Evolutionary conservation across 768 basidiomycete genomes (phyloP), one percentile per base, ranked within the genome.

Genomic region (Leucocoprinus leucothites): DNA sequence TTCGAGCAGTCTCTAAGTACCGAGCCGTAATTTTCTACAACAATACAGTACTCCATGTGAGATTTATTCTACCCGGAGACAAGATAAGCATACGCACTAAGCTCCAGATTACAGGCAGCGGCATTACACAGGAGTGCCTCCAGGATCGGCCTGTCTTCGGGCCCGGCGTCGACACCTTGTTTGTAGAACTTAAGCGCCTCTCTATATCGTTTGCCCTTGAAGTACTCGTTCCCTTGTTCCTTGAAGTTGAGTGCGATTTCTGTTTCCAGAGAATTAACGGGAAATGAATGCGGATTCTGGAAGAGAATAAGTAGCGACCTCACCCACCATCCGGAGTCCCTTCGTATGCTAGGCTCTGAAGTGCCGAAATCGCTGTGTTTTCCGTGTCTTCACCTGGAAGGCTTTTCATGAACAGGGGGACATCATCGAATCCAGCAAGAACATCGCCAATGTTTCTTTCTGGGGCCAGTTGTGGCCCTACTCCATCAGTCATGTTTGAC

Each of bases 171-270:
- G 22, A 98, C 63, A 1, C 89, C 96, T 67, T 95, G 91, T 0
- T 87, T 85, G 68, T 98, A 99, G 68, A 98, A 97, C 0, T 85
- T 83, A 7, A 87, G 57, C 0, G 97, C 97, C 67, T 98, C 94
- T 35, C 91, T 82, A 68, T 82, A 89, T 41, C 91, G 82, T 65
- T 91, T 92, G 25, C 87, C 87, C 60, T 85, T 87, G 73, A 90
- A 96, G 64, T 96, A 92, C 53, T 95, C 94, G 66, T 98, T 98
- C 3, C 94, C 97, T 66, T 96, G 92, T 51, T 92, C 85, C 69
- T 97, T 98, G 72, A 98, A 97, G 65, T 90, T 94, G 58, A 83
- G 79, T 1, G 96, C 93, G 60, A 93, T 76, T 68, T 98, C 97
- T 96, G 22, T 48, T 42, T 26, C 34, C 41, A 35, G 22, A 5